These are phyloP conservation scores for Aphanomyces cochlioides DNA, from an alignment of 352 stramenopile genomes.

Conservation along the genomic window DNA sequence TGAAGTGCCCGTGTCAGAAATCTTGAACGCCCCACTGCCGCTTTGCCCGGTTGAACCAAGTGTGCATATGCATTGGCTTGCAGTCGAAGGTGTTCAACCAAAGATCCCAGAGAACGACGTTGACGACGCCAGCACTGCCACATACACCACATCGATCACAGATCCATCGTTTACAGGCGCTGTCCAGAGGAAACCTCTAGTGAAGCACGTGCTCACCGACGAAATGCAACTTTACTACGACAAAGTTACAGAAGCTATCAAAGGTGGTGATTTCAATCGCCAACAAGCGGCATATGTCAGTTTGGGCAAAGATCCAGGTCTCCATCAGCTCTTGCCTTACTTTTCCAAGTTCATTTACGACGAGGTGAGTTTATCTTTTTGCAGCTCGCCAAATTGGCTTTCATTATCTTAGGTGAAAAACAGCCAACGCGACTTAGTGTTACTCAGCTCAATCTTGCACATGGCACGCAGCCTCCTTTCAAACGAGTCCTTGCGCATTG, in stretches of 20 bases:
- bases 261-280: slow-evolving; percentile 64
- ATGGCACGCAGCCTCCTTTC: slow-evolving; percentile 85
- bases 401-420: slow-evolving; percentile 58
- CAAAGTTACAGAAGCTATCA: slow-evolving; percentile 64
- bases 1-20: slow-evolving; percentile 60
- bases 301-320: slow-evolving; percentile 76
- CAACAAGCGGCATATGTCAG: slow-evolving; percentile 75
- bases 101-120: slow-evolving; percentile 82
- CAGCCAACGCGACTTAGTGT: slow-evolving; percentile 68
- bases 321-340: slow-evolving; percentile 88
- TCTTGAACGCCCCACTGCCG: slow-evolving; percentile 71
- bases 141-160: slow-evolving; percentile 64
- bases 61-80: slow-evolving; percentile 79
- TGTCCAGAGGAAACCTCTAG: slow-evolving; percentile 57
- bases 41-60: slow-evolving; percentile 65
- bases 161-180: slow-evolving; percentile 69
- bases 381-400: neutral
- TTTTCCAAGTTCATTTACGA: slow-evolving; percentile 87
- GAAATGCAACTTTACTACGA: slow-evolving; percentile 88
- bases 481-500: slow-evolving; percentile 90
- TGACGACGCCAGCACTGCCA: slow-evolving; percentile 56
- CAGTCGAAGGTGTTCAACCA: slow-evolving; percentile 76
- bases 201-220: slow-evolving; percentile 73
- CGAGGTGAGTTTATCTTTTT: slow-evolving; percentile 40
- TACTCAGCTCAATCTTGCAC: slow-evolving; percentile 84